Conservation (phyloP, 2,329 filamentous ascomycete species). For the Diaporthe vexans region DNA sequence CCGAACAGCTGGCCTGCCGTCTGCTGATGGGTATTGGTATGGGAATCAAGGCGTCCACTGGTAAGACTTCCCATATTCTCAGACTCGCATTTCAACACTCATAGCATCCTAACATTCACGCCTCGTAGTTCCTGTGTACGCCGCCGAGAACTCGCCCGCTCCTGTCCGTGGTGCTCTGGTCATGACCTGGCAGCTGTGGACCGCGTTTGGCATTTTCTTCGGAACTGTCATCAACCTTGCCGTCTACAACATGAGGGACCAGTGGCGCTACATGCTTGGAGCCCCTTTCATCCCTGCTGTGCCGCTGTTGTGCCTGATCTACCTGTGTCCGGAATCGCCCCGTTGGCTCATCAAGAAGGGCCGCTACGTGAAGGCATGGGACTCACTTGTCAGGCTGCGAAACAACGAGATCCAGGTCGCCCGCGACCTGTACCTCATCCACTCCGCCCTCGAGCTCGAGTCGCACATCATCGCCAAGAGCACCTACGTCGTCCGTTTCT, state of each 20-base stretch:
- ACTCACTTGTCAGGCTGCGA: conserved; percentile 68
- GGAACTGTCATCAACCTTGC: conserved; percentile 76
- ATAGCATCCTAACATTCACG: not conserved
- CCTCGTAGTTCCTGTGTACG: conserved; percentile 65
- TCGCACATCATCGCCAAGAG: conserved; percentile 45
- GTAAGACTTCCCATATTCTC: not conserved
- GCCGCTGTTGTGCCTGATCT: conserved; percentile 70
- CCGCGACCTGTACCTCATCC: conserved; percentile 72
- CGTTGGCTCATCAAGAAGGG: conserved; percentile 77
- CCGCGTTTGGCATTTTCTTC: conserved; percentile 63
- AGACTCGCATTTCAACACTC: not conserved
- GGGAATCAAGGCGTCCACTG: conserved; percentile 72
- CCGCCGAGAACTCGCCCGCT: conserved; percentile 66
- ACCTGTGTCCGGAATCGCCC: conserved; percentile 74
- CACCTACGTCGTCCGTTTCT: conserved; percentile 65
- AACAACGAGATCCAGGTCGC: conserved; percentile 73
- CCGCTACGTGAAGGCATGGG: conserved; percentile 66
- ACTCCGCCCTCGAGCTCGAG: conserved; percentile 62
- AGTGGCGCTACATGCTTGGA: conserved; percentile 75
- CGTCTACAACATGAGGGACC: conserved; percentile 71
- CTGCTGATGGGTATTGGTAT: conserved; percentile 79
- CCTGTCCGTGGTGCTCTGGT: conserved; percentile 67
- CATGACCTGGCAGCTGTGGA: conserved; percentile 70
- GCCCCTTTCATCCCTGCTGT: conserved; percentile 76
- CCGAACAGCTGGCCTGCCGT: conserved; percentile 75